Evolutionary conservation across 257 asterid genomes (phyloP).

Genomic region (Coffea eugenioides): DNA sequence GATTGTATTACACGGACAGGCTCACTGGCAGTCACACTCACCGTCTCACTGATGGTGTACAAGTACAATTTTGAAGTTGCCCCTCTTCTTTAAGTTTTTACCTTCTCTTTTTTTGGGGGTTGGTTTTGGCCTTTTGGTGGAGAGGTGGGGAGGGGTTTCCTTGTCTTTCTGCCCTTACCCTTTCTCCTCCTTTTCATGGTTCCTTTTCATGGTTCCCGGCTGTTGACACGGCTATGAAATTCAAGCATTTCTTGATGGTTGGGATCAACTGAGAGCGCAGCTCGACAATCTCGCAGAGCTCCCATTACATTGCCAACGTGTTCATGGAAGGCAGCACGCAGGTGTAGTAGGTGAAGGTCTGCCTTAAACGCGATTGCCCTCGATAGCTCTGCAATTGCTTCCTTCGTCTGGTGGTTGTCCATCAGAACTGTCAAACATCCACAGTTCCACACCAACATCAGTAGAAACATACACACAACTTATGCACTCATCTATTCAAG

Average conservation of each 20-base stretch:
- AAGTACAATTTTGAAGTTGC: background rate
- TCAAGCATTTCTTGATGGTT: slow-evolving; percentile 98
- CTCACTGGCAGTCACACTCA: background rate
- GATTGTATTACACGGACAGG: background rate
- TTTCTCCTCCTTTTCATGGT: slow-evolving; percentile 39
- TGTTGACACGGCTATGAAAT: slow-evolving; percentile 94
- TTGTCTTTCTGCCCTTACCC: background rate
- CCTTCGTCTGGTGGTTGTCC: slow-evolving; percentile 94
- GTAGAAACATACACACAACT: background rate
- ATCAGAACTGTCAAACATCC: slow-evolving; percentile 53
- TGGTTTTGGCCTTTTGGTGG: no score
- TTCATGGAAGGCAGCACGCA: slow-evolving; percentile 95
- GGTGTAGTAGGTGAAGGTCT: slow-evolving; percentile 90
- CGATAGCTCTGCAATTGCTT: slow-evolving; percentile 88
- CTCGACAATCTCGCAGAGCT: slow-evolving; percentile 90
- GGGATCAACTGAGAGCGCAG: slow-evolving; percentile 95
- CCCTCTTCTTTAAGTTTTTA: background rate
- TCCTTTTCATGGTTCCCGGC: slow-evolving; percentile 83
- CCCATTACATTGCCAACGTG: slow-evolving; percentile 82
- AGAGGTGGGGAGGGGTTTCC: no score
- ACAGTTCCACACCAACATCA: background rate
- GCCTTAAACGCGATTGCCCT: slow-evolving; percentile 94
- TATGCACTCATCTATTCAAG: background rate
- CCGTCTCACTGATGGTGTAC: background rate
- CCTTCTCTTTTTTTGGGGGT: no score